Evolutionary conservation across 2,329 filamentous ascomycete species (phyloP).

Genomic region (Curvularia hawaiiensis): DNA sequence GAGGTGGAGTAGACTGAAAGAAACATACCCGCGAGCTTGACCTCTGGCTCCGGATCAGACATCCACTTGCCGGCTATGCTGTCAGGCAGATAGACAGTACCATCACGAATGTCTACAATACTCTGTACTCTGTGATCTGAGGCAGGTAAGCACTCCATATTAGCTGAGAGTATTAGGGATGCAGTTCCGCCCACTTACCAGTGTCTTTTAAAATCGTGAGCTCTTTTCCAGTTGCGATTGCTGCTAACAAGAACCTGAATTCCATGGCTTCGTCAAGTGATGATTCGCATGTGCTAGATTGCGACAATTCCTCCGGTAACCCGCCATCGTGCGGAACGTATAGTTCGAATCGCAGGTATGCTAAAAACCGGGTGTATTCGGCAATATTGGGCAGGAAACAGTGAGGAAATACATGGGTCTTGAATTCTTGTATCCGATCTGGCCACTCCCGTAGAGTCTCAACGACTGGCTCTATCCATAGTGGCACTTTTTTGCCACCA

Average conservation of each 20-base stretch:
- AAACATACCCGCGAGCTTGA: slow-evolving; percentile 80
- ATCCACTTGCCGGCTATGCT: slow-evolving; percentile 47
- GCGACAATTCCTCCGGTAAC: slow-evolving; percentile 22
- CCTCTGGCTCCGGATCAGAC: slow-evolving; percentile 47
- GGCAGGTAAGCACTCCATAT: background rate
- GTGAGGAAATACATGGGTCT: slow-evolving; percentile 54
- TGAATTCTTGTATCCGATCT: slow-evolving; percentile 48
- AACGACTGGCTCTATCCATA: slow-evolving; percentile 49
- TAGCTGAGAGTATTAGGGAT: background rate
- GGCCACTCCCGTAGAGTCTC: slow-evolving; percentile 40
- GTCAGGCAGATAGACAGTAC: slow-evolving; percentile 61
- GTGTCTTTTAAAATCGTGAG: slow-evolving; percentile 51
- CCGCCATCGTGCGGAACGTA: slow-evolving; percentile 30
- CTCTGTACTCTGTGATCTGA: slow-evolving; percentile 33
- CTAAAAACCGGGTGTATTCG: slow-evolving; percentile 50
- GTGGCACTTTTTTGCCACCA: slow-evolving; percentile 19
- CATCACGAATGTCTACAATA: slow-evolving; percentile 32
- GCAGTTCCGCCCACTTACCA: slow-evolving; percentile 26
- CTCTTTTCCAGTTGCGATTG: slow-evolving; percentile 54
- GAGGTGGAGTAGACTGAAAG: slow-evolving; percentile 78
- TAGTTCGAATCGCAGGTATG: slow-evolving; percentile 43
- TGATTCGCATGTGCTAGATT: slow-evolving; percentile 8
- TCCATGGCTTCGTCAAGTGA: slow-evolving; percentile 29
- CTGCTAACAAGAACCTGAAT: slow-evolving; percentile 45
- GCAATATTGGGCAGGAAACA: slow-evolving; percentile 50